A percentile compares a stretch with the other conserved stretches of the same genome.
phyloP scores from a whole-genome alignment of 2,329 filamentous ascomycete genomes.

The Phialocephala subalpina region DNA sequence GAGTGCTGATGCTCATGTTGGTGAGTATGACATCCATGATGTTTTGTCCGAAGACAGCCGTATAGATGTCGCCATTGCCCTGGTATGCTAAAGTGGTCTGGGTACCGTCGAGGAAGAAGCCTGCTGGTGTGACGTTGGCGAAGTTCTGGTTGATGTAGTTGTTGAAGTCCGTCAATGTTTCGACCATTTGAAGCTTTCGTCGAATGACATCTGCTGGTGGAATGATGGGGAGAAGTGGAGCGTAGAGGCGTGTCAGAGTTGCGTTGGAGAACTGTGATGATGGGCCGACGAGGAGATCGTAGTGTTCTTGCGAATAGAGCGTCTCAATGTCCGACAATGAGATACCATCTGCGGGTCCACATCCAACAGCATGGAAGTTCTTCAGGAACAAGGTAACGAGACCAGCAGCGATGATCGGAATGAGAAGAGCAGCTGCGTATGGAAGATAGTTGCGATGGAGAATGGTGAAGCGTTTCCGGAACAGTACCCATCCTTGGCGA shows the following conservation, averaged over 20 bases:
- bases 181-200: constrained; percentile 51
- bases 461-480: constrained; percentile 80
- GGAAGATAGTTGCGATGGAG: constrained; percentile 81
- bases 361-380: constrained; percentile 59
- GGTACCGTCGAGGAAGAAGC: constrained; percentile 72
- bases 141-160: constrained; percentile 68
- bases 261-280: constrained; percentile 48
- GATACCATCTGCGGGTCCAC: constrained; percentile 57
- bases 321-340: constrained; percentile 47
- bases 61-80: constrained; percentile 65
- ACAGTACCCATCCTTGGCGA: constrained; percentile 76
- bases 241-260: constrained; percentile 34
- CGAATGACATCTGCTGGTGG: constrained; percentile 29
- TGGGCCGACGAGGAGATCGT: constrained; percentile 52
- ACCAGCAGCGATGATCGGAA: constrained; percentile 82
- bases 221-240: constrained; percentile 33
- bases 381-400: constrained; percentile 80
- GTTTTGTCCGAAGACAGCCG: constrained; percentile 69
- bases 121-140: constrained; percentile 77
- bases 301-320: constrained; percentile 31
- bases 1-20: constrained; percentile 73
- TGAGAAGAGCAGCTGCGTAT: constrained; percentile 75
- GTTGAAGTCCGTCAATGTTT: constrained; percentile 74
- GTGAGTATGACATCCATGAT: constrained; percentile 70
- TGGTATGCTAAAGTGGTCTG: constrained; percentile 75